A percentile compares a stretch with the other conserved stretches of the same genome.
These are phyloP conservation scores for Dioscorea dumetorum DNA, from an alignment of 106 monocot genomes.

Conservation along the genomic window DNA sequence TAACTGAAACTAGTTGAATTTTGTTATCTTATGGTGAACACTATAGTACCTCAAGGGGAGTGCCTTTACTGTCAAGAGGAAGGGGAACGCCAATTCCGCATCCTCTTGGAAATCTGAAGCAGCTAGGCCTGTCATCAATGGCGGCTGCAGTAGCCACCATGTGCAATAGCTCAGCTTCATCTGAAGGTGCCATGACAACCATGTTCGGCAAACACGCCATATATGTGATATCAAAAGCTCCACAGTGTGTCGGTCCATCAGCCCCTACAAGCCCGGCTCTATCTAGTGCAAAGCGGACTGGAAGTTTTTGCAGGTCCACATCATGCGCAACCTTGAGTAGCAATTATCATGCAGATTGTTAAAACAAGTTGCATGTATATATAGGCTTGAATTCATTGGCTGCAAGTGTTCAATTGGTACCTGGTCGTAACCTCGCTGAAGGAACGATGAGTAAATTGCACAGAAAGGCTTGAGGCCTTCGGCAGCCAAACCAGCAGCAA, in stretches of 20 bases:
- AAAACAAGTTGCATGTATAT: too few species aligned
- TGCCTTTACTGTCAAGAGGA: conserved; percentile 55
- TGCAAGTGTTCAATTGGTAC: conserved; percentile 8
- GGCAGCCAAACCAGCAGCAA: conserved; percentile 75
- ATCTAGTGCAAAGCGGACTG: conserved; percentile 74
- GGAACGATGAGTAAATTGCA: conserved; percentile 87
- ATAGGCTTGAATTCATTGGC: too few species aligned
- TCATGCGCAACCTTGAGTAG: conserved; percentile 67
- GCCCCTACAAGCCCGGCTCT: conserved; percentile 87
- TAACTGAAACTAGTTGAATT: neutral
- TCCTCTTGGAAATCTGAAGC: conserved; percentile 81
- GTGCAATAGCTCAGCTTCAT: conserved; percentile 85
- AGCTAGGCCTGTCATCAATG: conserved; percentile 77
- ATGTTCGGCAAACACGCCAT: conserved; percentile 97
- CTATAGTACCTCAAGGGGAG: conserved; percentile 53
- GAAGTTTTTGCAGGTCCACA: conserved; percentile 78
- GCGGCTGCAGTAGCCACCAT: conserved; percentile 87
- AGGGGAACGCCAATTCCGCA: conserved; percentile 61
- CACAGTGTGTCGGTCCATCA: conserved; percentile 88
- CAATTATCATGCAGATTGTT: too few species aligned
- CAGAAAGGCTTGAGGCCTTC: conserved; percentile 97
- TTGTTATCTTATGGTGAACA: neutral
- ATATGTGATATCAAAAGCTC: conserved; percentile 76
- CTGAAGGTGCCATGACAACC: conserved; percentile 89
- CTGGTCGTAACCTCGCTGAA: conserved; percentile 91